Evolutionary conservation across 129 eudicot genomes (phyloP).

Genomic region (Erigeron canadensis): DNA sequence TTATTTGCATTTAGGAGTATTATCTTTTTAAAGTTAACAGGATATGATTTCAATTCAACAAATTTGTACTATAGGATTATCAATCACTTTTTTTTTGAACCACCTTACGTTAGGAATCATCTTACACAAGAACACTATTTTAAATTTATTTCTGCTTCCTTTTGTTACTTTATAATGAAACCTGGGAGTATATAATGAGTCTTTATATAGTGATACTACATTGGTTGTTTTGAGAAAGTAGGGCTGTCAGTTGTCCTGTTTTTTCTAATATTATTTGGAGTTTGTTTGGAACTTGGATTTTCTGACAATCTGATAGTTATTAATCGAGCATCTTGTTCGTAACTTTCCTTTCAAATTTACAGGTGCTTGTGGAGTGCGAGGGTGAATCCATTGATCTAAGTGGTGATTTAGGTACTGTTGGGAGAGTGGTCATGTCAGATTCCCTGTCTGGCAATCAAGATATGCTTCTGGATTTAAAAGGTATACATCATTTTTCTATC

Average conservation of each 20-base stretch:
- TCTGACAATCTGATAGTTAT: background rate
- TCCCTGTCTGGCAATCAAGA: conserved; percentile 59
- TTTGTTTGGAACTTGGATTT: conserved; percentile 1
- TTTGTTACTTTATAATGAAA: too few species aligned
- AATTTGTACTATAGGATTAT: too few species aligned
- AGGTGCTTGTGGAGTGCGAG: conserved; percentile 99
- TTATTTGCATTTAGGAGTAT: too few species aligned
- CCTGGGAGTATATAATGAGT: background rate
- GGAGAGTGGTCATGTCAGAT: conserved; percentile 73
- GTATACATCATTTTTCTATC: conserved; percentile 31
- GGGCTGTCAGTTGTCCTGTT: background rate
- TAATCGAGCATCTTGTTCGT: background rate
- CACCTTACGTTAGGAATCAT: too few species aligned
- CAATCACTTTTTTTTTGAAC: too few species aligned
- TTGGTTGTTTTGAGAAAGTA: background rate
- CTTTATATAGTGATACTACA: background rate
- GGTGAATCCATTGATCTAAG: conserved; percentile 95
- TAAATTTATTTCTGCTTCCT: too few species aligned
- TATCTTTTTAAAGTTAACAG: too few species aligned
- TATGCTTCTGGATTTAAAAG: conserved; percentile 91
- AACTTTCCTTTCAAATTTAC: conserved; percentile 21
- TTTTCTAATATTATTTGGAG: background rate
- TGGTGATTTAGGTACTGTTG: conserved; percentile 97
- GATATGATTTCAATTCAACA: too few species aligned
- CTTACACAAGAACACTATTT: too few species aligned